A percentile compares a stretch with the other conserved stretches of the same genome.
Evolutionary conservation across 345 rosid genomes (phyloP).

Genomic region (Xanthoceras sorbifolium): DNA sequence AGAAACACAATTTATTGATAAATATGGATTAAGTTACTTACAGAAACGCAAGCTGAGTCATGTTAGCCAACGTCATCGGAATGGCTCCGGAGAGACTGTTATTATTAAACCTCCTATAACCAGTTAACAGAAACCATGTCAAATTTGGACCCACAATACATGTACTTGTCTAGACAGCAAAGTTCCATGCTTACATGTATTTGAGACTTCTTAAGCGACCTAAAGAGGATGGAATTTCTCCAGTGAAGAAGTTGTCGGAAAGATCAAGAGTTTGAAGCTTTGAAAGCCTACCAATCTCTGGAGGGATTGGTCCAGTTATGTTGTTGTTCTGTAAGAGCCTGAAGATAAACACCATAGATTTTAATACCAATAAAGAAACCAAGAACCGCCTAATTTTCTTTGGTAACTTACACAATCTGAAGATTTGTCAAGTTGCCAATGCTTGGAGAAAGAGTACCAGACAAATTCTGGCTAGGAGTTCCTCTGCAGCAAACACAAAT

Average conservation of each 20-base stretch:
- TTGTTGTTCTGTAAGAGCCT: slow-evolving; percentile 89
- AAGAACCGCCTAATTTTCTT: neutral
- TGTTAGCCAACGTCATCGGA: slow-evolving; percentile 74
- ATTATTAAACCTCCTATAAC: slow-evolving; percentile 86
- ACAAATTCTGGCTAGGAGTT: slow-evolving; percentile 83
- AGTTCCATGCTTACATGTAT: slow-evolving; percentile 64
- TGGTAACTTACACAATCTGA: slow-evolving; percentile 66
- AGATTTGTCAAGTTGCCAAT: slow-evolving; percentile 87
- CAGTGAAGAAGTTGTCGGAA: slow-evolving; percentile 72
- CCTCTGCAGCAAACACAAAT: slow-evolving; percentile 53
- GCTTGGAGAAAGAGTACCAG: slow-evolving; percentile 87
- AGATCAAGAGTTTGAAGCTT: slow-evolving; percentile 91
- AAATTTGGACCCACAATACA: neutral
- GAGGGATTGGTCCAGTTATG: slow-evolving; percentile 83
- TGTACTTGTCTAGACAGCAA: neutral
- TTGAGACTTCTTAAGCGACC: slow-evolving; percentile 69
- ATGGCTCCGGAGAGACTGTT: slow-evolving; percentile 74
- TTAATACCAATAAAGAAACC: neutral
- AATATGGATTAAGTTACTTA: slow-evolving; percentile 32
- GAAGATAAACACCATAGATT: slow-evolving; percentile 13
- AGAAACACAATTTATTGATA: slow-evolving; percentile 2
- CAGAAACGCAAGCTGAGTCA: slow-evolving; percentile 94
- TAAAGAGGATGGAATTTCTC: slow-evolving; percentile 65
- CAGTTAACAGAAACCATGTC: slow-evolving; percentile 5
- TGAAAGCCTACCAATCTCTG: slow-evolving; percentile 70